Base-by-base conservation (phyloP, 2,329 filamentous ascomycete species). In the Truncatella angustata region DNA sequence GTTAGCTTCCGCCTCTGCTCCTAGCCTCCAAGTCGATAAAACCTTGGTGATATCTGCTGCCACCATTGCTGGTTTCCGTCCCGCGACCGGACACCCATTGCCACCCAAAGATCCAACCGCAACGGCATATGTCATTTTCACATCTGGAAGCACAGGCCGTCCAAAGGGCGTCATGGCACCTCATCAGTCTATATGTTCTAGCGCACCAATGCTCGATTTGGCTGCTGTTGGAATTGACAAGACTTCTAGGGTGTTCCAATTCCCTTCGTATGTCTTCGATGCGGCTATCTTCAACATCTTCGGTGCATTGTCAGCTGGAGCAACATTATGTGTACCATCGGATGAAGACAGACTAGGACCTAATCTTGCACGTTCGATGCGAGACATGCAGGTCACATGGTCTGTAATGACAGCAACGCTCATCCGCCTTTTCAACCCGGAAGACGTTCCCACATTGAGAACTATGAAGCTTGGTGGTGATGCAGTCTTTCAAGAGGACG, bases 141-240 rank as follows among this genome's bases (percentile, higher is more conserved):
- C 51, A 5, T 54, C 51, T 12, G 54, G 54, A 4, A 51, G 48
- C 34, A 56, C 54, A 9, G 54, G 54, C 2, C 11, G 34, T 4
- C 54, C 54, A 0, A 56, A 56, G 24, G 54, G 54, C 12, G 43
- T 50, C 18, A 46, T 54, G 21, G 20, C 49, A 5, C 16, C 49
- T 37, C 54, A 50, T 34, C 32, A 34, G 18, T 16, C 45, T 5
- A 35, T 42, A 26, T 50, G 28, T 75, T 76, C 7, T 78, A 79
- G 63, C 75, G 76, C 35, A 73, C 77, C 21, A 68, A 56, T 30
- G 14, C 14, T 82, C 53, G 77, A 80, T 46, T 80, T 78, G 1
- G 73, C 75, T 68, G 54, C 54, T 16, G 34, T 60, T 21, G 40
- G 50, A 3, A 53, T 59, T 21, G 50, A 49, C 4, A 44, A 51